A percentile compares a stretch with the other conserved stretches of the same genome.
Evolutionary conservation across 2,329 filamentous ascomycete genomes (phyloP).

Genomic region (Kalaharituber pfeilii): DNA sequence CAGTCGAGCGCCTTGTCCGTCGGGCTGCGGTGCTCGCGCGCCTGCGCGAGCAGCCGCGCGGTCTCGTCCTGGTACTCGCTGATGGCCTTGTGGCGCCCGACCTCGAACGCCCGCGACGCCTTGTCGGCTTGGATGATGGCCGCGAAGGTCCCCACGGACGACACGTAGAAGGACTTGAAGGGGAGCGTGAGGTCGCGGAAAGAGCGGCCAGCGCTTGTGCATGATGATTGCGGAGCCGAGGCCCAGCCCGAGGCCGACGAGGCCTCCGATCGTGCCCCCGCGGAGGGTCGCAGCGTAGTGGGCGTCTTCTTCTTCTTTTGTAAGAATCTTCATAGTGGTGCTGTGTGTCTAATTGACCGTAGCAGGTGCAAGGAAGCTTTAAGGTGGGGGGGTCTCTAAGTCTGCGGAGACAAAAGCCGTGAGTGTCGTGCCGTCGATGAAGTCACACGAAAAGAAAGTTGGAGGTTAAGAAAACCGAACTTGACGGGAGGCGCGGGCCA

Average conservation of each 20-base stretch:
- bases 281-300: slow-evolving; percentile 47
- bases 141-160: slow-evolving; percentile 63
- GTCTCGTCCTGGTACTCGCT: slow-evolving; percentile 40
- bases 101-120: slow-evolving; percentile 54
- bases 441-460: too few species aligned
- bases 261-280: slow-evolving; percentile 60
- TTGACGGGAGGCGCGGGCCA: too few species aligned
- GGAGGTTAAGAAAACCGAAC: too few species aligned
- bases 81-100: slow-evolving; percentile 24
- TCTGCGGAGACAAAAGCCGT: too few species aligned
- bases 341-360: too few species aligned
- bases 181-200: slow-evolving; percentile 71
- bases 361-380: too few species aligned
- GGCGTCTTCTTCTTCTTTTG: slow-evolving; percentile 66
- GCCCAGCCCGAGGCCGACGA: slow-evolving; percentile 29
- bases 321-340: slow-evolving; percentile 75
- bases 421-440: too few species aligned
- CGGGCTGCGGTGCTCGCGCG: slow-evolving; percentile 32
- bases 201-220: slow-evolving; percentile 48
- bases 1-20: slow-evolving; percentile 43
- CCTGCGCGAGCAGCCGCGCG: slow-evolving; percentile 38
- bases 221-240: slow-evolving; percentile 16
- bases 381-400: too few species aligned
- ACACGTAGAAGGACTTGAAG: slow-evolving; percentile 78
- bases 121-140: slow-evolving; percentile 78